Conservation (phyloP, 306 rosid species). For the Cicer cuneatum region DNA sequence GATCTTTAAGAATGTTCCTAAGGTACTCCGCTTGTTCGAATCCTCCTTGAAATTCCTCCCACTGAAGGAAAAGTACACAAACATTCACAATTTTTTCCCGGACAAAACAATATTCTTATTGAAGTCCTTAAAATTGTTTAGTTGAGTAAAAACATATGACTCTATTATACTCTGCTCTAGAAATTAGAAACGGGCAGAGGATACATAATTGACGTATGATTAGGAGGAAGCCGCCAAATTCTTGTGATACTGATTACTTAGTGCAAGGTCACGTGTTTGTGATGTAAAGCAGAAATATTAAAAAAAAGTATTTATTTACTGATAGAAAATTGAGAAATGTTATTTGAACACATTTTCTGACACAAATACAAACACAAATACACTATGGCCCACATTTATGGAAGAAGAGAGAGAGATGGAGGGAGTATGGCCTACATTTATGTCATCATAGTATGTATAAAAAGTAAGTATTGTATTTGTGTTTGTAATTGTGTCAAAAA, state of each 20-base stretch:
- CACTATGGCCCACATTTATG: too few species aligned
- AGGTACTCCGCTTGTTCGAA: conserved; percentile 69
- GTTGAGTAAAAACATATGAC: conserved; percentile 9
- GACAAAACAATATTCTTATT: conserved; percentile 20
- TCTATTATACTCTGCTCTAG: not conserved
- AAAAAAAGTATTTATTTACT: not conserved
- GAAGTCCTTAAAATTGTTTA: conserved; percentile 13
- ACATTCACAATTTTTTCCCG: not conserved
- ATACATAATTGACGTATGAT: not conserved
- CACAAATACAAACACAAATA: too few species aligned
- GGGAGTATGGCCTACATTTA: too few species aligned
- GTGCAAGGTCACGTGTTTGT: not conserved
- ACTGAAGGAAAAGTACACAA: conserved; percentile 55
- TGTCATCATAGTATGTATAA: too few species aligned
- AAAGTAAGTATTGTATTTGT: too few species aligned
- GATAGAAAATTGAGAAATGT: not conserved
- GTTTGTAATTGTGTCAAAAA: too few species aligned
- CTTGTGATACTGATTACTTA: not conserved
- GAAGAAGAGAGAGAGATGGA: too few species aligned
- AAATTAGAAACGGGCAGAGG: not conserved
- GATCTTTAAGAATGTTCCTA: conserved; percentile 65
- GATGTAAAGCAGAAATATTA: not conserved
- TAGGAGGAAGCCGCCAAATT: not conserved
- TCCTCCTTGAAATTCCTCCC: conserved; percentile 87
- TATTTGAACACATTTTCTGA: too few species aligned